phyloP scores from a whole-genome alignment of 305 asterid species.

The Fraxinus sp. region DNA sequence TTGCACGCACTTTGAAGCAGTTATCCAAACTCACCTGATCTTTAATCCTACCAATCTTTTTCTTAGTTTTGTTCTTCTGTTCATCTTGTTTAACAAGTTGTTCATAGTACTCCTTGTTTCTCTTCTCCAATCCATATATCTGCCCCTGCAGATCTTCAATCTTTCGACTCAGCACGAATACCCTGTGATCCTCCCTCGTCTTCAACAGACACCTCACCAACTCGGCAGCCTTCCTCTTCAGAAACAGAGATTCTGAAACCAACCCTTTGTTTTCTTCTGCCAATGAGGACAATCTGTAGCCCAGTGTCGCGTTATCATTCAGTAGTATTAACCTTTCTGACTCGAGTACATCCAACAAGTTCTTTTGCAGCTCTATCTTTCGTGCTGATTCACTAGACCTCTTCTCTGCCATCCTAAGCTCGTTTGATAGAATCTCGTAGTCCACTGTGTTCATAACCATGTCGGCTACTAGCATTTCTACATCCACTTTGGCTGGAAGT shows the following conservation, averaged over 20 bases:
- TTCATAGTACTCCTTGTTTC: conserved; percentile 68
- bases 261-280: conserved; percentile 64
- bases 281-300: conserved; percentile 53
- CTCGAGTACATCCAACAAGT: conserved; percentile 70
- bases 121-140: conserved; percentile 66
- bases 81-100: conserved; percentile 45
- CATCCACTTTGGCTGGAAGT: conserved; percentile 30
- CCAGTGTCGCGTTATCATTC: conserved; percentile 61
- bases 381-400: conserved; percentile 53
- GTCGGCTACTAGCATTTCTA: conserved; percentile 66
- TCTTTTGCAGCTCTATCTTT: conserved; percentile 80
- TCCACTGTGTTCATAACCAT: conserved; percentile 68
- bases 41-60: conserved; percentile 34
- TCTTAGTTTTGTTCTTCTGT: conserved; percentile 28
- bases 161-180: conserved; percentile 59
- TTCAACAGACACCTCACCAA: conserved; percentile 64
- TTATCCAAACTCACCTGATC: conserved; percentile 49
- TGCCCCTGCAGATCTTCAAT: conserved; percentile 81
- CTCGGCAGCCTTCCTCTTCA: conserved; percentile 75
- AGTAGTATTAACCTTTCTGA: conserved; percentile 67
- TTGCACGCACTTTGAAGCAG: conserved; percentile 40
- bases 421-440: conserved; percentile 53
- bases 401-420: conserved; percentile 53
- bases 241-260: conserved; percentile 54
- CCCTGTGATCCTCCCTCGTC: conserved; percentile 71